Conservation (phyloP, 2,329 filamentous ascomycete species). For the Pseudofabraea citricarpa region DNA sequence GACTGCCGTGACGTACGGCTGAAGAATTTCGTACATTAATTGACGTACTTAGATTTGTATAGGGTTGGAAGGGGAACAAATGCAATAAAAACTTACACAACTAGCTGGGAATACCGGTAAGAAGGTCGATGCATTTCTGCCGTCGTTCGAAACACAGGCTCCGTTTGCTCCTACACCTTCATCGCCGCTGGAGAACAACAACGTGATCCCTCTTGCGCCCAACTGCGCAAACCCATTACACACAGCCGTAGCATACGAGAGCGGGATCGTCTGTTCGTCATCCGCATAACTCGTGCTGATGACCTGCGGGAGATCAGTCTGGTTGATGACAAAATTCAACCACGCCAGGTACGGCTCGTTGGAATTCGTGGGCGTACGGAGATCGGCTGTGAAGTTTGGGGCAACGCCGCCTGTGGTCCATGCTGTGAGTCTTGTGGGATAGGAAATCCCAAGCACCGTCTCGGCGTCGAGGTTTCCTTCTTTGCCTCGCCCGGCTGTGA, state of each 20-base stretch:
- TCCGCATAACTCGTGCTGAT: conserved; percentile 55
- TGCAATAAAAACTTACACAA: conserved; percentile 15
- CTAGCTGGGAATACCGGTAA: conserved; percentile 49
- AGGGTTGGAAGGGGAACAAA: no score
- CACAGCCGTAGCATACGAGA: conserved; percentile 45
- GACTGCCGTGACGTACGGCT: conserved; percentile 22
- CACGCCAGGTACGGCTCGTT: conserved; percentile 57
- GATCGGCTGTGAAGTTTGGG: conserved; percentile 46
- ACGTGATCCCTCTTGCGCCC: conserved; percentile 44
- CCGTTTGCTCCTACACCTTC: conserved; percentile 39
- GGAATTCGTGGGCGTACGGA: conserved; percentile 22
- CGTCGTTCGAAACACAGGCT: conserved; percentile 50
- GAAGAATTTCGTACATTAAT: no score
- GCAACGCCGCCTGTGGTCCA: conserved; percentile 52
- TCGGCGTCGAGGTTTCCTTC: conserved; percentile 56
- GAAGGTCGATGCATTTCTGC: conserved; percentile 48
- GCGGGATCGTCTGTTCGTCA: conserved; percentile 50
- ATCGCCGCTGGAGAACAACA: conserved; percentile 49
- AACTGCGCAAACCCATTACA: conserved; percentile 50
- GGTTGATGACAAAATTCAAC: conserved; percentile 43
- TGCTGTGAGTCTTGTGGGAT: conserved; percentile 46
- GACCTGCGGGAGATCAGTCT: conserved; percentile 46
- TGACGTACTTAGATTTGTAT: no score
- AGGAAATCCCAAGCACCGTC: conserved; percentile 48
- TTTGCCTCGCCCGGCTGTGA: conserved; percentile 5